Evolutionary conservation across 1,139 yeast genomes (phyloP).

Genomic region (Candida sp.): DNA sequence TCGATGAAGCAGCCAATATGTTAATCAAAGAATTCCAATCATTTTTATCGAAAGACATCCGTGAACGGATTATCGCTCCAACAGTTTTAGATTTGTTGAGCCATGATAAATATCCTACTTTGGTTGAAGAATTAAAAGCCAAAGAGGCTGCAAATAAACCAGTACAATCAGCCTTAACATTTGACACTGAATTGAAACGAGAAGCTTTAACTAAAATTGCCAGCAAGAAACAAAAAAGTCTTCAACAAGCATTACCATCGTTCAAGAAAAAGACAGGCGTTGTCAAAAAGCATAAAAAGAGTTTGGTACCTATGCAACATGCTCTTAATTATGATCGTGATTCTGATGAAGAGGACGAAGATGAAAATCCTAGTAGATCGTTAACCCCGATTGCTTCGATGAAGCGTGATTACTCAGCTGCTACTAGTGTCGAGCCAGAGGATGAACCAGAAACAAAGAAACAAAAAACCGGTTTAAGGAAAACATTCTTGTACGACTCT

Average conservation of each 20-base stretch:
- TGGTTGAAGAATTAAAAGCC: conserved; percentile 42
- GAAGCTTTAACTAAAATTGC: conserved; percentile 29
- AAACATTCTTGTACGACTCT: conserved; percentile 26
- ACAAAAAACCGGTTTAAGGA: conserved; percentile 17
- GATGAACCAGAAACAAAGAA: conserved; percentile 24
- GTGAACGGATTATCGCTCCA: conserved; percentile 75
- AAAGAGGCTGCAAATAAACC: conserved; percentile 30
- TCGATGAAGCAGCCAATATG: conserved; percentile 58
- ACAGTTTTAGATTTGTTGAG: conserved; percentile 59
- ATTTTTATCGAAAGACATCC: conserved; percentile 66
- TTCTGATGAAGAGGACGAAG: conserved; percentile 45
- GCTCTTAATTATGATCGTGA: conserved; percentile 55
- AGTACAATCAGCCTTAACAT: conserved; percentile 13
- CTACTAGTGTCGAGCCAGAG: conserved; percentile 28
- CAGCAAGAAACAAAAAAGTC: conserved; percentile 16
- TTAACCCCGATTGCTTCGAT: conserved; percentile 34
- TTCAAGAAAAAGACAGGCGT: conserved; percentile 42
- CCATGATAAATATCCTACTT: conserved; percentile 55
- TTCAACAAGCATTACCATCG: conserved; percentile 36
- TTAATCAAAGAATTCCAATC: conserved; percentile 62
- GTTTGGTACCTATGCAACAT: conserved; percentile 66
- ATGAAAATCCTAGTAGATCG: conserved; percentile 36
- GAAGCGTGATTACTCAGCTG: conserved; percentile 23
- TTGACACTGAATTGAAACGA: conserved; percentile 14
- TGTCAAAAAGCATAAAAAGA: conserved; percentile 12